Percentiles rank a stretch among this genome's conserved stretches.
Conservation (phyloP, 305 asterid genomes). For the Caryopteris hybrid region DNA sequence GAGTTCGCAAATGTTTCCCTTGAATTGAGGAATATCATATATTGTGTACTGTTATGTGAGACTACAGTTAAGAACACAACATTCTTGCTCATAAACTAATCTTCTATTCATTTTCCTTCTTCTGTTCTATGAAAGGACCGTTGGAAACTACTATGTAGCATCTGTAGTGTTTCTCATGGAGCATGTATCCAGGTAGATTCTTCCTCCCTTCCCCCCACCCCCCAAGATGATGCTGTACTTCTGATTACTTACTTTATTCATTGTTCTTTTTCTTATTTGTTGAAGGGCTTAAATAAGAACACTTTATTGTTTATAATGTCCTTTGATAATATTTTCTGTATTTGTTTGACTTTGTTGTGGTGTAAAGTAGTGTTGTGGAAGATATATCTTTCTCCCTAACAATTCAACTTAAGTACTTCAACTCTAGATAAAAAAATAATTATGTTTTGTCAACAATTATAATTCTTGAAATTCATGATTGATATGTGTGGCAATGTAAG, state of each 20-base stretch:
- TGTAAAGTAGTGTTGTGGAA: not conserved
- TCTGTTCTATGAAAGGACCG: conserved; percentile 65
- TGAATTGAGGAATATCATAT: not conserved
- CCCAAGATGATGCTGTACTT: not conserved
- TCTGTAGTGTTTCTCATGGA: conserved; percentile 93
- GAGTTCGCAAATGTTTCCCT: conserved; percentile 4
- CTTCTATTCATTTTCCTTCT: not conserved
- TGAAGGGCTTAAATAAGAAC: not conserved
- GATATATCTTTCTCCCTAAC: not conserved
- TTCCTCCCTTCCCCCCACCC: conserved; percentile 7
- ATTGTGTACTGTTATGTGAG: conserved; percentile 1
- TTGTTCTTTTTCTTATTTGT: not conserved
- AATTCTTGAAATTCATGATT: not conserved
- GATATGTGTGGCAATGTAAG: not conserved
- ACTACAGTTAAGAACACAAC: not conserved
- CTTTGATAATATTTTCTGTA: not conserved
- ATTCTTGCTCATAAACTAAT: conserved; percentile 13
- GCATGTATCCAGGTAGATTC: conserved; percentile 94
- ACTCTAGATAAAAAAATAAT: not conserved
- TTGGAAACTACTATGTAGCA: conserved; percentile 95
- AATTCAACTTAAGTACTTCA: conserved; percentile 7
- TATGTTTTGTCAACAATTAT: not conserved
- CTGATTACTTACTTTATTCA: not conserved
- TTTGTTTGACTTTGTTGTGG: conserved; percentile 5
- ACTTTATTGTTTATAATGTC: not conserved